Base-by-base conservation (phyloP, 164 flowering plant species). In the Sedum album region DNA sequence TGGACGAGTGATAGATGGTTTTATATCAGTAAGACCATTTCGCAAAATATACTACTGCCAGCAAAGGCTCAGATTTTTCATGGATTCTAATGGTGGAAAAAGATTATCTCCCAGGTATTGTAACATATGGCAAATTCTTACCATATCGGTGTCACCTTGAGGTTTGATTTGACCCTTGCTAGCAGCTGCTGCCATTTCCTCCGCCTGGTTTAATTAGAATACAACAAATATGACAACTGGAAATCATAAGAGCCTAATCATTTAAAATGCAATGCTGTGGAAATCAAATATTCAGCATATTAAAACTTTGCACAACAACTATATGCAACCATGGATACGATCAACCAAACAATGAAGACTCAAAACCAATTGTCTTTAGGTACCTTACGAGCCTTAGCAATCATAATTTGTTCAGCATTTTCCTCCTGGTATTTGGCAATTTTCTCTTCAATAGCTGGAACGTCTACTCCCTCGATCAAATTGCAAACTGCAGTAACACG, bases 121-220 rank as follows among this genome's bases (percentile, higher is more conserved):
- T 10, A 64, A 64, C 1, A 35, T 17, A 35, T 18, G 41, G 17
- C 25, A 21, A 36, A 21, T 31, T 28, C 89, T 80, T 72, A 90
- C 96, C 85, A 26, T 79, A 81, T 88, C 93, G 68, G 49, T 63
- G 70, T 86, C 91, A 31, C 65, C 31, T 57, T 83, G 87, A 26
- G 71, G 73, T 68, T 79, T 72, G 20, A 62, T 35, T 48, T 51
- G 79, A 66, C 84, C 91, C 76, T 93, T 89, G 84, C 88, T 85
- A 33, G 96, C 94, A 70, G 97, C 98, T 69, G 92, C 91, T 39
- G 91, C 92, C 17, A 83, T 75, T 69, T 93, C 98, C 79, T 93
- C 93, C 38, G 98, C 98, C 97, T 91, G 72, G 71, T 64, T 17
- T 17, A 73, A 39, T 5, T 53, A 21, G 14, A 53, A 21, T 67